These are phyloP conservation scores for Dunaliella salina DNA, from an alignment of 163 green algal genomes.

Conservation along the genomic window DNA sequence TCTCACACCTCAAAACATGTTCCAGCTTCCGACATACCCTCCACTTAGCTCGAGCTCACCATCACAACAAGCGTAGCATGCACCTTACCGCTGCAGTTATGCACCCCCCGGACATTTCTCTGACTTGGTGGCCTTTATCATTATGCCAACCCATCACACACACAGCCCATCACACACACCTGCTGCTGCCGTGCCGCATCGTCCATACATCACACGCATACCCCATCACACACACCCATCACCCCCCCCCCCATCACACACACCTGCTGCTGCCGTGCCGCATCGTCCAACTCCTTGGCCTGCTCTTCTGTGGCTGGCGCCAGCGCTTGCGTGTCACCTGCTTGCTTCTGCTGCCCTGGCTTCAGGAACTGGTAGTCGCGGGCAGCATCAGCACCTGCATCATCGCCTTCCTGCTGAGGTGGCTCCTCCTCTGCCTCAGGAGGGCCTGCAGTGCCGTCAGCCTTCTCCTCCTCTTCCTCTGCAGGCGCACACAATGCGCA, in stretches of 20 bases:
- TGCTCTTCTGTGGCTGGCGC: constrained; percentile 86
- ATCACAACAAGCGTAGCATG: too few relatives aligned
- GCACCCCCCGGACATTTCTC: too few relatives aligned
- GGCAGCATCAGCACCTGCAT: constrained; percentile 11
- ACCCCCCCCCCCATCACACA: neutral
- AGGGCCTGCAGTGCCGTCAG: neutral
- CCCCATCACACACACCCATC: neutral
- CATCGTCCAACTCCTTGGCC: constrained; percentile 42
- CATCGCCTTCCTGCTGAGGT: constrained; percentile 17
- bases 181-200: constrained; percentile 20
- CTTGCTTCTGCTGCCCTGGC: constrained; percentile 35
- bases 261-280: constrained; percentile 20
- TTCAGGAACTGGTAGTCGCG: constrained; percentile 61
- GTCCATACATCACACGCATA: constrained; percentile 30
- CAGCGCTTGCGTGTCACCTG: constrained; percentile 68
- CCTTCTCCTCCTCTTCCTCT: neutral
- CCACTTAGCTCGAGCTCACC: too few relatives aligned
- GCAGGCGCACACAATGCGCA: too few relatives aligned
- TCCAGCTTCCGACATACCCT: too few relatives aligned
- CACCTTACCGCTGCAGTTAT: too few relatives aligned
- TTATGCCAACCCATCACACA: too few relatives aligned
- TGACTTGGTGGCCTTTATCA: too few relatives aligned
- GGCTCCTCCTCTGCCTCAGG: constrained; percentile 23
- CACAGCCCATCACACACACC: neutral
- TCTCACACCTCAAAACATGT: too few relatives aligned